phyloP scores from a whole-genome alignment of 2,329 filamentous ascomycete genomes.

The Phialophora macrospora region DNA sequence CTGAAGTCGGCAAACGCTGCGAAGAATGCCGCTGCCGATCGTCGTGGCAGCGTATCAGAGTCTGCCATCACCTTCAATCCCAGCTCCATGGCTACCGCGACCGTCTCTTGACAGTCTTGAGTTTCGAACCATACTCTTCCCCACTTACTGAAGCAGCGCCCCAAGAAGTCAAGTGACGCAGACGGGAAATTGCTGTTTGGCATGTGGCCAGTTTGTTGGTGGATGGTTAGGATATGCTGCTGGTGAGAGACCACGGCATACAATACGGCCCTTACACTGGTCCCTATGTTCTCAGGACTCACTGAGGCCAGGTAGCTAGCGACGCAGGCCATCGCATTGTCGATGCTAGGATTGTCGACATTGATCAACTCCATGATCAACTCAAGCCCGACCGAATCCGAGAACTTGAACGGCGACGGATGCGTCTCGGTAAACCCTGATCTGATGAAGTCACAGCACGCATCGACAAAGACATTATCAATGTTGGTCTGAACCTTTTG shows the following conservation, averaged over 20 bases:
- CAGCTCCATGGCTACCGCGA: conserved; percentile 48
- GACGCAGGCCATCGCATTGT: conserved; percentile 53
- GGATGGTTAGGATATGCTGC: conserved; percentile 42
- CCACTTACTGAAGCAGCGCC: conserved; percentile 51
- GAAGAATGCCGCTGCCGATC: conserved; percentile 53
- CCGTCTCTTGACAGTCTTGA: conserved; percentile 39
- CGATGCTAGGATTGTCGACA: conserved; percentile 47
- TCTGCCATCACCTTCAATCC: conserved; percentile 49
- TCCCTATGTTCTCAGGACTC: conserved; percentile 40
- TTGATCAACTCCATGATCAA: conserved; percentile 49
- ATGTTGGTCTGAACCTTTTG: conserved; percentile 43
- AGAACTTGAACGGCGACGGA: conserved; percentile 51
- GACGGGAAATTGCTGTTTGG: conserved; percentile 50
- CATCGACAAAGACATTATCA: conserved; percentile 51
- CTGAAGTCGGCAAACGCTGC: conserved; percentile 46
- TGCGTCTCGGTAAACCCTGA: conserved; percentile 52
- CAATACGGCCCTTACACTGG: conserved; percentile 47
- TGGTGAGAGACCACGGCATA: conserved; percentile 36
- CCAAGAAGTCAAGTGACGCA: conserved; percentile 53
- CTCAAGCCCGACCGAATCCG: conserved; percentile 47
- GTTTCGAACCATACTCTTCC: conserved; percentile 47
- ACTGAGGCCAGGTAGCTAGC: conserved; percentile 53
- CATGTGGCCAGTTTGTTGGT: conserved; percentile 16
- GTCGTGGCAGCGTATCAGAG: conserved; percentile 53
- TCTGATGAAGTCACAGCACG: conserved; percentile 53